phyloP scores from a whole-genome alignment of 2,329 filamentous ascomycete genomes.

The Hymenoscyphus infarciens region DNA sequence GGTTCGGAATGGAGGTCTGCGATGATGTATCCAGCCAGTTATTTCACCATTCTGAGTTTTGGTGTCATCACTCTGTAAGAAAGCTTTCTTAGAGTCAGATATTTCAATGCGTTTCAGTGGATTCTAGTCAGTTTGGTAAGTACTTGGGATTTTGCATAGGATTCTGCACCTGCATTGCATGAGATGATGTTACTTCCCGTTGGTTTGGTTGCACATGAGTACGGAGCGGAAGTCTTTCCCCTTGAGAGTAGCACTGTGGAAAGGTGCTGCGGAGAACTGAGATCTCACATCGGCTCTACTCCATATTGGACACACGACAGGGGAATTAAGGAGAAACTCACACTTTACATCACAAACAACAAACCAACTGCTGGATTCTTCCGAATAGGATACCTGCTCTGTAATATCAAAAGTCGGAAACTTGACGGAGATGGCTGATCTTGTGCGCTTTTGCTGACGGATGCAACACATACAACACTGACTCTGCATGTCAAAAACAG shows the following conservation, averaged over 20 bases:
- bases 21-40: not conserved
- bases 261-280: not conserved
- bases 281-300: slow-evolving; percentile 1
- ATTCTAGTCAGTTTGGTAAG: not conserved
- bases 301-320: not conserved
- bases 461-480: slow-evolving; percentile 5
- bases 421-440: slow-evolving; percentile 22
- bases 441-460: slow-evolving; percentile 8
- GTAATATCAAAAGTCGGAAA: slow-evolving; percentile 10
- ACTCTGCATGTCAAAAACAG: slow-evolving; percentile 3
- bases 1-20: not conserved
- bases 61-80: not conserved
- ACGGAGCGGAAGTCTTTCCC: not conserved
- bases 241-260: too few relatives aligned
- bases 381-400: slow-evolving; percentile 1
- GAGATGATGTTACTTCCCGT: slow-evolving; percentile 1
- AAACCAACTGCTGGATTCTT: not conserved
- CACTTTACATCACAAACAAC: not conserved
- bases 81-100: not conserved
- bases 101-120: not conserved
- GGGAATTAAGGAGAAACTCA: not conserved
- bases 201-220: not conserved
- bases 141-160: too few relatives aligned
- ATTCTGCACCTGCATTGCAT: not conserved
- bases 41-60: not conserved